Percentiles rank a stretch among this genome's conserved stretches.
Evolutionary conservation across 2,329 filamentous ascomycete genomes (phyloP).

Genomic region (Fusarium praegraminearum): DNA sequence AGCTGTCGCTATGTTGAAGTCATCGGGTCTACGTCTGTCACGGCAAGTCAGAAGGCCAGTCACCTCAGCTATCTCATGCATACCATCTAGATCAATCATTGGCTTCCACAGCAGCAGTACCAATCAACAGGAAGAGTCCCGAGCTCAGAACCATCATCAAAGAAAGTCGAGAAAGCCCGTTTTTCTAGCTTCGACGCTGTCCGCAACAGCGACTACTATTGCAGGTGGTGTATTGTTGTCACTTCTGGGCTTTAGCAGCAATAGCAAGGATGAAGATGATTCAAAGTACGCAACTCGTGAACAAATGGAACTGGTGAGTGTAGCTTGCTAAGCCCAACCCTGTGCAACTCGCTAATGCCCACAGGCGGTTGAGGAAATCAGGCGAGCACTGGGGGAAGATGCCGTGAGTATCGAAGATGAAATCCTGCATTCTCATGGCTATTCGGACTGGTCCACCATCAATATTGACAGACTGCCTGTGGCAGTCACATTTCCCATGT

Average conservation of each 20-base stretch:
- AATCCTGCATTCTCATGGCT: slow-evolving; percentile 71
- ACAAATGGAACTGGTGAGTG: background rate
- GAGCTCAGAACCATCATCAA: accelerated
- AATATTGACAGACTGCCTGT: slow-evolving; percentile 72
- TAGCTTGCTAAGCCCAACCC: accelerated
- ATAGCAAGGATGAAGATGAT: accelerated
- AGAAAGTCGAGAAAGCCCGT: background rate
- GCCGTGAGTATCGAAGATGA: slow-evolving; percentile 72
- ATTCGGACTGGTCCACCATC: slow-evolving; percentile 73
- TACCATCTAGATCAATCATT: background rate
- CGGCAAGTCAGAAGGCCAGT: background rate
- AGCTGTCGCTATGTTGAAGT: background rate
- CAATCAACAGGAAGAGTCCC: accelerated
- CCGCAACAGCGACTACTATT: background rate
- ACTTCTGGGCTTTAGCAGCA: background rate
- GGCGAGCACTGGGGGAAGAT: slow-evolving; percentile 59
- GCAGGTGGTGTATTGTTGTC: background rate
- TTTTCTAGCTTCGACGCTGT: background rate
- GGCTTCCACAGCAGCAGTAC: background rate
- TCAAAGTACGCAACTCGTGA: background rate
- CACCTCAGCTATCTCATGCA: background rate
- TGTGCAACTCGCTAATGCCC: accelerated
- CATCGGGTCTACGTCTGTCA: background rate
- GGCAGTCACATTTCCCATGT: slow-evolving; percentile 72
- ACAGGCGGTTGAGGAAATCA: slow-evolving; percentile 68